Conservation (phyloP, 2,329 filamentous ascomycete species). For the Cucurbitaria berberidis region DNA sequence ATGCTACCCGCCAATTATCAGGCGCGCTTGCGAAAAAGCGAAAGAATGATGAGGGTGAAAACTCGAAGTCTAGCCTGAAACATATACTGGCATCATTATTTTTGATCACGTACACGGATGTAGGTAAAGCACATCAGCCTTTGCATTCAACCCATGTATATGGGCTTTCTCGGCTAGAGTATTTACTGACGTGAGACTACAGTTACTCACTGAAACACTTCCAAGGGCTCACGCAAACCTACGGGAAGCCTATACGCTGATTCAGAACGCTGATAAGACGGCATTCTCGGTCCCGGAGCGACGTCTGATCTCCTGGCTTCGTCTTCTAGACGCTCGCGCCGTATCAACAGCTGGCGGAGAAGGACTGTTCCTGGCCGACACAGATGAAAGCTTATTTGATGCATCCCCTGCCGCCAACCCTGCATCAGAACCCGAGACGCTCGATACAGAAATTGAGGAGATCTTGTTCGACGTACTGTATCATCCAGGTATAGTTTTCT, state of each 20-base stretch:
- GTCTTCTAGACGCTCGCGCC: constrained; percentile 61
- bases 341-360: constrained; percentile 62
- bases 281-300: constrained; percentile 49
- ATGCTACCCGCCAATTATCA: constrained; percentile 35
- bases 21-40: constrained; percentile 19
- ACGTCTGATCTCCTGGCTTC: constrained; percentile 61
- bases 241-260: constrained; percentile 57
- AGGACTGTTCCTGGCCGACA: constrained; percentile 59
- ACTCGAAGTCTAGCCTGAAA: constrained; percentile 35
- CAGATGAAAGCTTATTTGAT: constrained; percentile 56
- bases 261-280: constrained; percentile 43
- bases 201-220: constrained; percentile 37
- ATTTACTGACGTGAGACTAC: background rate
- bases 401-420: constrained; percentile 50
- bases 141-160: background rate
- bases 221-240: constrained; percentile 58
- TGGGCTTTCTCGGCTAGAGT: too few relatives aligned
- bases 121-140: constrained; percentile 23
- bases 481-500: constrained; percentile 63
- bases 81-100: constrained; percentile 60
- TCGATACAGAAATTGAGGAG: constrained; percentile 53
- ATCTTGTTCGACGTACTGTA: constrained; percentile 62
- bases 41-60: constrained; percentile 20
- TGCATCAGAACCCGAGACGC: constrained; percentile 37
- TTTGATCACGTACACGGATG: constrained; percentile 61